These are phyloP conservation scores for Lentinula detonsa DNA, from an alignment of 768 basidiomycete species.

Conservation along the genomic window DNA sequence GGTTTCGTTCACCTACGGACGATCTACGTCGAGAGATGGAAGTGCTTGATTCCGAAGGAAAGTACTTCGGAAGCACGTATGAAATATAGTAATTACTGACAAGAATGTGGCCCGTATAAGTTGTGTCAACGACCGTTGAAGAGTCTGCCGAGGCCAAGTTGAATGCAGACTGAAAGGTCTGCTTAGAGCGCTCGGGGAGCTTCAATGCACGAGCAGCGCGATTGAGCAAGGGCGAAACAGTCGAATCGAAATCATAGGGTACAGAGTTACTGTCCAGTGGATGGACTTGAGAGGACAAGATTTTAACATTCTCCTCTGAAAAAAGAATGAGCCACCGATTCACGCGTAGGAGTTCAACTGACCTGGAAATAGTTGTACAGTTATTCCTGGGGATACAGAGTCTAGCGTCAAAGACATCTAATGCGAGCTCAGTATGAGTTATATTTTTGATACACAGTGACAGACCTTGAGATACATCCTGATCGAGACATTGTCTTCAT, in stretches of 20 bases:
- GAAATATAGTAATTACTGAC: slow-evolving; percentile 75
- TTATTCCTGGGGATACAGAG: slow-evolving; percentile 56
- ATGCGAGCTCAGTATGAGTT: background rate
- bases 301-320: slow-evolving; percentile 75
- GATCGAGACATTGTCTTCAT: slow-evolving; percentile 58
- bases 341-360: slow-evolving; percentile 11
- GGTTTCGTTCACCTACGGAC: slow-evolving; percentile 55
- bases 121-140: slow-evolving; percentile 48
- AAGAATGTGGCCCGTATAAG: slow-evolving; percentile 70
- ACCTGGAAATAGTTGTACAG: slow-evolving; percentile 73
- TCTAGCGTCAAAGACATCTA: slow-evolving; percentile 70
- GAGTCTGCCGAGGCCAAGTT: slow-evolving; percentile 28
- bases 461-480: slow-evolving; percentile 74
- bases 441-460: background rate
- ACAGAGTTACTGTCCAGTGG: slow-evolving; percentile 65
- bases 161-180: slow-evolving; percentile 57
- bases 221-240: slow-evolving; percentile 55
- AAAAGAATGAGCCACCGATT: background rate
- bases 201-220: slow-evolving; percentile 66
- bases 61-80: slow-evolving; percentile 68
- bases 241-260: slow-evolving; percentile 71
- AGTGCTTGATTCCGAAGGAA: slow-evolving; percentile 31
- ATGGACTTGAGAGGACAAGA: slow-evolving; percentile 68
- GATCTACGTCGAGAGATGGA: slow-evolving; percentile 30
- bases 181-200: slow-evolving; percentile 52